Evolutionary conservation across 169 alveolate species (phyloP).

Genomic region (Plasmodium knowlesi): DNA sequence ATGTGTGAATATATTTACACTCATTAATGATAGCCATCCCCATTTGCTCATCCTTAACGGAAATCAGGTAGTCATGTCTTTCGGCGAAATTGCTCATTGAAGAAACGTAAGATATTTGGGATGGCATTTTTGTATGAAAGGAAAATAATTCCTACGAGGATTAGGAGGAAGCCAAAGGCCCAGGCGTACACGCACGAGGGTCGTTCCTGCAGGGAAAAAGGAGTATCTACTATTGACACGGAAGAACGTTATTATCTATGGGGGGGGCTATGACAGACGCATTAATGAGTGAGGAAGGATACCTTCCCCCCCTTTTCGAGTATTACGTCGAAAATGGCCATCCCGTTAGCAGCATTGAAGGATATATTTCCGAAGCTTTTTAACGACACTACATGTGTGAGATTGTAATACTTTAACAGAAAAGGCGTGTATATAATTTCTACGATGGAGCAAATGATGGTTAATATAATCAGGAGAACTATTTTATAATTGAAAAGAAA

Average conservation of each 20-base stretch:
- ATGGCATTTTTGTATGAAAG: slow-evolving; percentile 29
- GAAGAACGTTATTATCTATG: neutral
- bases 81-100: neutral
- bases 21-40: neutral
- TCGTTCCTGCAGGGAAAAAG: slow-evolving; percentile 21
- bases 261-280: neutral
- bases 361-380: slow-evolving; percentile 30
- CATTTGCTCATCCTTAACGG: neutral
- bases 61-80: neutral
- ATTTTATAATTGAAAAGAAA: slow-evolving; percentile 12
- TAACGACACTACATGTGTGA: slow-evolving; percentile 31
- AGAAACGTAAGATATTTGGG: neutral
- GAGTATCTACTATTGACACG: neutral
- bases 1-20: neutral
- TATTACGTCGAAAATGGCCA: slow-evolving; percentile 22
- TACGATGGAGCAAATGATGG: neutral
- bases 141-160: slow-evolving; percentile 21
- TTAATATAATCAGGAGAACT: neutral
- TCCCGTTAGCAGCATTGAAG: slow-evolving; percentile 36
- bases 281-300: neutral
- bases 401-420: slow-evolving; percentile 6
- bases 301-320: neutral
- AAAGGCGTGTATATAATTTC: slow-evolving; percentile 31
- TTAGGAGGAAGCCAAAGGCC: slow-evolving; percentile 24
- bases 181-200: slow-evolving; percentile 14